Base-by-base conservation (phyloP, 2,329 filamentous ascomycete genomes). In the Penicillium expansum region DNA sequence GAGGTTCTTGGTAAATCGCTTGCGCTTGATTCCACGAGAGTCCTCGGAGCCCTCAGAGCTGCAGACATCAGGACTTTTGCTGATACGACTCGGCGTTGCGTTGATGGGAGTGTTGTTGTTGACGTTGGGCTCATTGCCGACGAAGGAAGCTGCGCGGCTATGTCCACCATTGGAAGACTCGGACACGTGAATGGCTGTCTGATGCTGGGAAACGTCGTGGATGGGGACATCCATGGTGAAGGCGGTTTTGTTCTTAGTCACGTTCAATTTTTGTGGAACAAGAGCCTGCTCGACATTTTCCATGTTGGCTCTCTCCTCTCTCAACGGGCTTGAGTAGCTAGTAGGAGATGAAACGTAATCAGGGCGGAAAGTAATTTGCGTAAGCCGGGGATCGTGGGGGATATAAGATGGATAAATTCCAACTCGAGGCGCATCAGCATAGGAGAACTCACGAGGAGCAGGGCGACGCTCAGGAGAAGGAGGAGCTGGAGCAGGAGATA, bases 1-100 rank as follows among this genome's bases (percentile, higher is more conserved):
- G n/a, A 79, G 62, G 44, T 73, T 74, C 62, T 78, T 79, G 57
- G 74, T 71, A 14, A 32, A 37, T 11, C 32, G 42, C 38, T 30
- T 41, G 38, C 38, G 18, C 29, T 39, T 27, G 48, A 20, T 24
- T 48, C 35, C 48, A 41, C n/a, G 16, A 22, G 48, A 41, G 9
- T 6, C 24, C 1, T 20, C 22, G 8, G 48, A 39, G n/a, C n/a
- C n/a, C 9, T 16, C n/a, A n/a, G 35, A 50, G n/a, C 20, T 48
- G 30, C 7, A n/a, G 20, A 0, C 5, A 48, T 35, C 30, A 4
- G 44, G 30, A 2, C 44, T 48, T 24, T 9, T 18, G 20, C n/a
- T 39, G 16, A 22, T n/a, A 49, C 30, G 30, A 24, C 20, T 24
- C 14, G 10, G 9, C 24, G 44, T 38, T 38, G 47, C 33, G 11